Evolutionary conservation across 2,329 filamentous ascomycete genomes (phyloP).

Genomic region (Fusarium sp.): DNA sequence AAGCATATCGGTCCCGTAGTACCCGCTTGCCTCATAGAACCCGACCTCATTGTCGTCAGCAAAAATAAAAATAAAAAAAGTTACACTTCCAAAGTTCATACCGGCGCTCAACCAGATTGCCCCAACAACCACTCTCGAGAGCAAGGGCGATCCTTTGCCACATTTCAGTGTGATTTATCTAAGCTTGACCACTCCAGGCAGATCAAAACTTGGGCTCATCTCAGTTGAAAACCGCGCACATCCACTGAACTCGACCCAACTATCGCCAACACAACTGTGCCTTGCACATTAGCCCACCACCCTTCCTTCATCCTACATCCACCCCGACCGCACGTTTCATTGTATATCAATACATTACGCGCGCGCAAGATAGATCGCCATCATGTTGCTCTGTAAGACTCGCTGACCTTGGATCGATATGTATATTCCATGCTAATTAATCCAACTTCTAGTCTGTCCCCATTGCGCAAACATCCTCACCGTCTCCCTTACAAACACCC

Average conservation of each 20-base stretch:
- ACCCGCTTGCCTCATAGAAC: not conserved
- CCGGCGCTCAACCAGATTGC: not conserved
- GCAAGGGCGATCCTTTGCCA: not conserved
- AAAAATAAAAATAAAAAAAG: slow-evolving; percentile 6
- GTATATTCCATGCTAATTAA: slow-evolving; percentile 19
- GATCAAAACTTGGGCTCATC: not conserved
- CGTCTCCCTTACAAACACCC: slow-evolving; percentile 68
- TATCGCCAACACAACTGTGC: not conserved
- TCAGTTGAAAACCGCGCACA: not conserved
- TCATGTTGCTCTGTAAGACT: slow-evolving; percentile 74
- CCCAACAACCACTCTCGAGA: not conserved
- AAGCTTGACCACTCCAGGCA: not conserved
- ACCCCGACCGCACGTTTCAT: not conserved
- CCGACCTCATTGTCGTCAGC: not conserved
- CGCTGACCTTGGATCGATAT: slow-evolving; percentile 5
- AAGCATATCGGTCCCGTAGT: not conserved
- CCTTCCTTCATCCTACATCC: not conserved
- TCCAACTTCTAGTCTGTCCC: slow-evolving; percentile 73
- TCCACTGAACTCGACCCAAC: not conserved
- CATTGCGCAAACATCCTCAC: slow-evolving; percentile 87
- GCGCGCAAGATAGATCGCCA: slow-evolving; percentile 36
- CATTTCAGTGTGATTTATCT: not conserved
- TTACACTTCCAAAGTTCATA: slow-evolving; percentile 13
- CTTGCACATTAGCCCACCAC: not conserved
- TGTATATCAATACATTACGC: not conserved